Conservation (phyloP, 257 asterid genomes). For the Apocynum venetum region DNA sequence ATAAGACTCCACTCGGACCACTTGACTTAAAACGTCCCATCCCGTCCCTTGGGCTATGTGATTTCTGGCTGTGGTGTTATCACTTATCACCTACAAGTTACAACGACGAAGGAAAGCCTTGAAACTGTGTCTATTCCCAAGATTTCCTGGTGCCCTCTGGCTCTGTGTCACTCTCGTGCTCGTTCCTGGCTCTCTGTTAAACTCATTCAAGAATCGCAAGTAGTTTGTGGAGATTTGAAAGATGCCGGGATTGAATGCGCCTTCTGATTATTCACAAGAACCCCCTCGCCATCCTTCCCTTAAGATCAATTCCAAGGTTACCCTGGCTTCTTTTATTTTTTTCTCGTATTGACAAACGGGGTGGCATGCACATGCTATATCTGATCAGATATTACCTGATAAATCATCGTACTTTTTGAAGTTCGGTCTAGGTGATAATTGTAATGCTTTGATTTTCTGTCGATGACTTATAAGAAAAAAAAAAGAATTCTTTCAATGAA, state of each 20-base stretch:
- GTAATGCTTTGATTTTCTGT: neutral
- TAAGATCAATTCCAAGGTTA: constrained; percentile 69
- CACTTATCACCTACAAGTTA: no score
- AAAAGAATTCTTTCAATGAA: neutral
- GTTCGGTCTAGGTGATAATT: neutral
- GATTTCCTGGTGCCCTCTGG: neutral
- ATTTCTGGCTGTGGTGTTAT: neutral
- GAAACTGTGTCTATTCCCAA: neutral
- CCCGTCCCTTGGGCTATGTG: neutral
- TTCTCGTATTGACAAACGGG: neutral
- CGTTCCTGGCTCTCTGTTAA: neutral
- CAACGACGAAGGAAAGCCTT: neutral
- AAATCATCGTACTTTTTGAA: neutral
- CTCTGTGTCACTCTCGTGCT: neutral
- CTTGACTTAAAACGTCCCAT: neutral
- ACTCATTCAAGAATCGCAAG: neutral
- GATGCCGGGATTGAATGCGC: constrained; percentile 84
- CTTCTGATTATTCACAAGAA: constrained; percentile 75
- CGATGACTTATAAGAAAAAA: no score
- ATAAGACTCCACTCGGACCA: neutral
- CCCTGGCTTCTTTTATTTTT: neutral
- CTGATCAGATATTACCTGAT: neutral
- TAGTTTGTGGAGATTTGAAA: neutral
- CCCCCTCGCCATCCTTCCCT: constrained; percentile 84
- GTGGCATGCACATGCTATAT: neutral